Evolutionary conservation across 2,329 filamentous ascomycete species (phyloP).

Genomic region (Sclerotinia nivalis): DNA sequence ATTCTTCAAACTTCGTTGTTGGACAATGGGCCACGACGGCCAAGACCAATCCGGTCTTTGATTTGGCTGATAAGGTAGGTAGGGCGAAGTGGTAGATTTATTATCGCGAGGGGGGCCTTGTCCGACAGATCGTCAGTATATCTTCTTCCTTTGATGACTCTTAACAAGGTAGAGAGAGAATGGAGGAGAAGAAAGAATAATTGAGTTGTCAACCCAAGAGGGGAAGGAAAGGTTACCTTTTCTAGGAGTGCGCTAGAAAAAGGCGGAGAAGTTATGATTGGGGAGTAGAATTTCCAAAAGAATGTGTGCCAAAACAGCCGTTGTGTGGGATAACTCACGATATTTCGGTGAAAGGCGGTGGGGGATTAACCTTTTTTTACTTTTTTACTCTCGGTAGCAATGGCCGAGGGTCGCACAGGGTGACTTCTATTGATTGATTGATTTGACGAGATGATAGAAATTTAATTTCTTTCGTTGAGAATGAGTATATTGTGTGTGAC

Average conservation of each 20-base stretch:
- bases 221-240: constrained; percentile 26
- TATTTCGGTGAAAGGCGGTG: constrained; percentile 32
- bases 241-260: constrained; percentile 29
- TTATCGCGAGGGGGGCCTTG: constrained; percentile 18
- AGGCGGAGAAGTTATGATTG: constrained; percentile 23
- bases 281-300: background rate
- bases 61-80: constrained; percentile 5
- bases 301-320: constrained; percentile 28
- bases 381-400: constrained; percentile 32
- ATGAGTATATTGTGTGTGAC: constrained; percentile 10
- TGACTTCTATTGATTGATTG: constrained; percentile 6
- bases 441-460: background rate
- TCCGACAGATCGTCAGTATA: constrained; percentile 10
- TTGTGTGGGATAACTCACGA: constrained; percentile 31
- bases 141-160: constrained; percentile 8
- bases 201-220: constrained; percentile 24
- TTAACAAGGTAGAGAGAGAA: background rate
- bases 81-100: constrained; percentile 20
- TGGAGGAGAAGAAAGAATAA: constrained; percentile 9
- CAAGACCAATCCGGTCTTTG: constrained; percentile 8
- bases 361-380: constrained; percentile 1
- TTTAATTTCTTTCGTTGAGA: background rate
- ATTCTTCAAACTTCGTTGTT: background rate
- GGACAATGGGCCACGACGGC: constrained; percentile 11
- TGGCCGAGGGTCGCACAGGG: constrained; percentile 28